Base-by-base conservation (phyloP, 2,329 filamentous ascomycete species). In the Mycogone perniciosa region DNA sequence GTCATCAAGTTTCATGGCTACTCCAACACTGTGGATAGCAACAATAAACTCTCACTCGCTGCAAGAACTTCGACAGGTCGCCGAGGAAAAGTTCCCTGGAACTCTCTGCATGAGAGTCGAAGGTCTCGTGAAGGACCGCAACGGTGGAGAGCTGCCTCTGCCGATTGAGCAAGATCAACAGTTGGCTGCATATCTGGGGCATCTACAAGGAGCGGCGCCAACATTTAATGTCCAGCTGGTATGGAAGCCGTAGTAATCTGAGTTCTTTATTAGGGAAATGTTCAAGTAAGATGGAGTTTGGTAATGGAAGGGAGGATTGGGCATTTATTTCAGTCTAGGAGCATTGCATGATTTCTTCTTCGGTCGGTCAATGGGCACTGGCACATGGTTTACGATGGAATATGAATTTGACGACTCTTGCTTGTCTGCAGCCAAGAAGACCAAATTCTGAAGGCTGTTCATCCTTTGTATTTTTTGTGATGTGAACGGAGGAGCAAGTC, bases 91-190 rank as follows among this genome's bases (percentile, higher is more conserved):
- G 61, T 82, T 82, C 53, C 80, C 82, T 0, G 80, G 80, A 6
- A 76, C 77, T 0, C 61, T 76, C 10, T 80, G 85, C 46, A 68
- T 76, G 33, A 76, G 76, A 30, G 75, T 90, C 11, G 81, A 89
- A 59, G 87, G 86, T 2, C 67, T 88, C 29, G 73, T 88, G 46
- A 80, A 78, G 60, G 75, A 81, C 59, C 74, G 70, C 10, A 75
- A 75, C 56, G 82, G 79, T 5, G 75, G 75, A 45, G 85, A 88
- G 61, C 72, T 86, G 41, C 72, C 72, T 11, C 77, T 88, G 60
- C 70, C 76, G 50, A 84, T 92, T 58, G 83, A 84, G 49, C 76
- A 83, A 38, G 85, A 91, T 59, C 79, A 82, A 55, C 86, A 92
- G 68, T 65, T 93, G 55, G 77, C 77, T 53, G 84, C 84, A 0